phyloP scores from a whole-genome alignment of 176 grass and related monocot genomes.

The Musa troglodytarum region DNA sequence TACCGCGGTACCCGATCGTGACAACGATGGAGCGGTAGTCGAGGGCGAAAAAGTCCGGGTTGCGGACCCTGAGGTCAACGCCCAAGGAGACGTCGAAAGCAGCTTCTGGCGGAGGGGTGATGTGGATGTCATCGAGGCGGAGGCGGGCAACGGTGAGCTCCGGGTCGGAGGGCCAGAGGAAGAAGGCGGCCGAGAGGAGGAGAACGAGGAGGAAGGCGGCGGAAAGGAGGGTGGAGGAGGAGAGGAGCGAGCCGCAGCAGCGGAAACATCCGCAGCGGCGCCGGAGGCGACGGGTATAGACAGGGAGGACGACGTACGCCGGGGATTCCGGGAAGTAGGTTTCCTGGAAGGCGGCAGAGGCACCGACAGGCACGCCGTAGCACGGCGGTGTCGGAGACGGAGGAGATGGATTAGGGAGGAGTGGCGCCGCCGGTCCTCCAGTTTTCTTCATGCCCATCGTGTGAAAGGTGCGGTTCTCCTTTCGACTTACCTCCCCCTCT shows the following conservation, averaged over 20 bases:
- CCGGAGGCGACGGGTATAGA: constrained; percentile 2
- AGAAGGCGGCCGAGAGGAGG: not conserved
- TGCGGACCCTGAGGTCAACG: constrained; percentile 1
- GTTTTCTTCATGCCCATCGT: not conserved
- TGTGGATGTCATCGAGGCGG: constrained; percentile 1
- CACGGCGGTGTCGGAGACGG: not conserved
- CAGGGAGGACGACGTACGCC: constrained; percentile 6
- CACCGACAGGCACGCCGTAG: constrained; percentile 5
- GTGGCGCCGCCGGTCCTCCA: not conserved
- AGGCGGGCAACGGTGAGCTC: constrained; percentile 3
- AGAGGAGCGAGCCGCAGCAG: not conserved
- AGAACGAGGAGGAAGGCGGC: not conserved
- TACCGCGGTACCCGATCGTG: constrained; percentile 5
- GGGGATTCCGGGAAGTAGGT: not conserved
- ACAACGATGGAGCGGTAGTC: constrained; percentile 10
- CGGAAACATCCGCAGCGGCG: not conserved
- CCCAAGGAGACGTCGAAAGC: not conserved
- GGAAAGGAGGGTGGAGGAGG: not conserved
- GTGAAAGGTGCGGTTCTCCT: not conserved
- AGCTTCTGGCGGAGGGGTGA: not conserved
- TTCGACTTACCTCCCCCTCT: not conserved
- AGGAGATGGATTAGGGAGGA: not conserved
- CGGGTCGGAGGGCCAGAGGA: constrained; percentile 16
- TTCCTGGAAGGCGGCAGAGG: not conserved
- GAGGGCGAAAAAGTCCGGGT: constrained; percentile 10